Base-by-base conservation (phyloP, 2,329 filamentous ascomycete species). In the Cladorrhinum sp. region DNA sequence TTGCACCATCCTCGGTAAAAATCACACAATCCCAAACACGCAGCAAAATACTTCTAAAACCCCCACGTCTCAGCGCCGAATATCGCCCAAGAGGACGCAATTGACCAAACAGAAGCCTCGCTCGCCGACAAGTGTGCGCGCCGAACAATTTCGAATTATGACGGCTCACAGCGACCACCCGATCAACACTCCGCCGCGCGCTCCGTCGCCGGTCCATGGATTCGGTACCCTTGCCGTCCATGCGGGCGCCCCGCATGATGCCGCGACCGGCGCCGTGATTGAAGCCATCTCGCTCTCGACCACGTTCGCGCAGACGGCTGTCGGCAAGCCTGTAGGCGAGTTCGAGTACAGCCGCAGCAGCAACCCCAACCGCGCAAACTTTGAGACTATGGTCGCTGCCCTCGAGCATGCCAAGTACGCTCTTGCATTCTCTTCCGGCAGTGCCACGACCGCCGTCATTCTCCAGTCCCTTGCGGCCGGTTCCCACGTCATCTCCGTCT, bases 201-300 rank as follows among this genome's bases (percentile, higher is more conserved):
- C 88, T 52, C 85, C 87, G 38, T 88, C 90, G 50, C 90, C 91
- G 65, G 82, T 88, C 60, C 88, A 92, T 74, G 82, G 85, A 65
- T 98, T 99, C 77, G 95, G 92, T 63, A 99, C 95, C 52, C 85
- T 96, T 64, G 95, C 95, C 60, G 95, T 99, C 20, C 95, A 99
- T 77, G 93, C 93, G 65, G 95, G 95, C 63, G 85, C 92, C 49
- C 91, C 91, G 69, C 91, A 96, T 75, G 95, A 99, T 78, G 90
- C 93, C 52, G 80, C 85, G 45, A 99, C 93, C 23, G 95, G 95
- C 65, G 95, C 95, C 67, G 95, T 99, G 70, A 99, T 99, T 74
- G 92, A 95, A 77, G 79, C 95, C 69, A 97, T 99, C 75, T 97
- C 93, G 9, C 86, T 99, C 23, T 96, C 93, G 23, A 98, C 95